phyloP scores from a whole-genome alignment of 169 alveolate species.

The Eimeria acervulina region DNA sequence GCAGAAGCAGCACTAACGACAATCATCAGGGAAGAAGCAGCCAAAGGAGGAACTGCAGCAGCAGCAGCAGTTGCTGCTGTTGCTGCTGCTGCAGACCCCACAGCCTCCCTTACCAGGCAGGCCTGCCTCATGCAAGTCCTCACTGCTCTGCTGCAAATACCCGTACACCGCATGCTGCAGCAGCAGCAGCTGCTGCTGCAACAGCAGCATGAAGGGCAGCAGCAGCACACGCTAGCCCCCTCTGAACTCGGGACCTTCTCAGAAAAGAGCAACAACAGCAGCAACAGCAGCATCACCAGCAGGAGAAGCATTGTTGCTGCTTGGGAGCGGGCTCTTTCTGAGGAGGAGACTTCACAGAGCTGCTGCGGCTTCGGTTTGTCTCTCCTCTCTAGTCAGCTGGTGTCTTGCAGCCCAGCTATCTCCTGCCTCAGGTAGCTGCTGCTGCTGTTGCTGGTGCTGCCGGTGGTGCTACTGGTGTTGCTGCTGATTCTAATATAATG shows the following conservation, averaged over 20 bases:
- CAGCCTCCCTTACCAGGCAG: conserved; percentile 24
- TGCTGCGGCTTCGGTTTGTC: conserved; percentile 1
- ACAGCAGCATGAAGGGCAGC: background rate
- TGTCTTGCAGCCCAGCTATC: conserved; percentile 23
- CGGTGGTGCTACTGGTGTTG: background rate
- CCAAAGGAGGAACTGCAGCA: background rate
- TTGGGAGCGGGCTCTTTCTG: background rate
- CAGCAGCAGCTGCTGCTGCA: conserved; percentile 29
- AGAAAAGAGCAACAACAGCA: background rate
- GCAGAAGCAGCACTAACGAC: conserved; percentile 30
- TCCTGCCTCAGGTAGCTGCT: conserved; percentile 58
- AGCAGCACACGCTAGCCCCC: background rate
- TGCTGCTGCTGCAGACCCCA: conserved; percentile 4
- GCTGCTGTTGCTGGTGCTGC: conserved; percentile 33
- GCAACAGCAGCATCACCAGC: conserved; percentile 58
- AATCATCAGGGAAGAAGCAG: background rate
- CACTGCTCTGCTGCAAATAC: conserved; percentile 21
- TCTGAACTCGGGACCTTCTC: background rate
- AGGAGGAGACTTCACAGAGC: conserved; percentile 36
- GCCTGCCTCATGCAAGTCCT: conserved; percentile 42
- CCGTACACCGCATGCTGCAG: conserved; percentile 18
- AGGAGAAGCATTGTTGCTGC: background rate
- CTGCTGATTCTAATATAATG: background rate
- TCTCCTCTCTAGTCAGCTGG: conserved; percentile 52
- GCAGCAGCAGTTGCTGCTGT: conserved; percentile 8